phyloP scores from a whole-genome alignment of 2,329 filamentous ascomycete genomes.

The Aspergillus bombycis region DNA sequence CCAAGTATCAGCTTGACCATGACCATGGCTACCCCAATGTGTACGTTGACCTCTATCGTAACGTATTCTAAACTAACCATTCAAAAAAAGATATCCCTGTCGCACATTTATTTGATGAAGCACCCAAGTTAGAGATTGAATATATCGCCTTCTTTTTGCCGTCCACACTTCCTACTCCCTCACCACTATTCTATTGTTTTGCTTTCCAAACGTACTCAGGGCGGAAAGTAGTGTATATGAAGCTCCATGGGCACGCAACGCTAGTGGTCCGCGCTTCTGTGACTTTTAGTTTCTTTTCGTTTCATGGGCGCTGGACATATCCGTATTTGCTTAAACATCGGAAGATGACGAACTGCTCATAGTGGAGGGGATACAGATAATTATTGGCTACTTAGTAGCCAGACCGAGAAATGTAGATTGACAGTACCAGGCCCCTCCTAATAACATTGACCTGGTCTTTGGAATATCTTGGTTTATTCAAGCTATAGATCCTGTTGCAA shows the following conservation, averaged over 20 bases:
- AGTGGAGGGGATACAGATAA: background rate
- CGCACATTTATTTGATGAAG: conserved; percentile 47
- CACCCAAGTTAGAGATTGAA: conserved; percentile 8
- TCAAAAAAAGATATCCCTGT: conserved; percentile 46
- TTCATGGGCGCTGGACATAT: background rate
- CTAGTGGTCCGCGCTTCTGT: background rate
- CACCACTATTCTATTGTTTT: background rate
- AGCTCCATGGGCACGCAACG: background rate
- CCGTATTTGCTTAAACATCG: background rate
- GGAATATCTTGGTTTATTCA: background rate
- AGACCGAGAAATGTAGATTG: background rate
- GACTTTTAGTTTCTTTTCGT: background rate
- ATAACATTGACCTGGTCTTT: background rate
- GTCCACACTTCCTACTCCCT: background rate
- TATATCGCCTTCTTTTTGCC: conserved; percentile 9
- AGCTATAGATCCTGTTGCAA: background rate
- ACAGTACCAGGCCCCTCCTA: no score
- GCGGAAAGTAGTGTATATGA: background rate
- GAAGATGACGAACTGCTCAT: background rate
- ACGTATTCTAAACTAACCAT: conserved; percentile 30
- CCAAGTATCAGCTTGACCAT: conserved; percentile 65
- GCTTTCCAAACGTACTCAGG: no score
- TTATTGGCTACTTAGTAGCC: background rate
- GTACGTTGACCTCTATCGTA: conserved; percentile 55
- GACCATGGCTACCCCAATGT: conserved; percentile 70